A percentile compares a stretch with the other conserved stretches of the same genome.
Evolutionary conservation across 192 early-diverging fungal species (phyloP).

Genomic region (Podila clonocystis): DNA sequence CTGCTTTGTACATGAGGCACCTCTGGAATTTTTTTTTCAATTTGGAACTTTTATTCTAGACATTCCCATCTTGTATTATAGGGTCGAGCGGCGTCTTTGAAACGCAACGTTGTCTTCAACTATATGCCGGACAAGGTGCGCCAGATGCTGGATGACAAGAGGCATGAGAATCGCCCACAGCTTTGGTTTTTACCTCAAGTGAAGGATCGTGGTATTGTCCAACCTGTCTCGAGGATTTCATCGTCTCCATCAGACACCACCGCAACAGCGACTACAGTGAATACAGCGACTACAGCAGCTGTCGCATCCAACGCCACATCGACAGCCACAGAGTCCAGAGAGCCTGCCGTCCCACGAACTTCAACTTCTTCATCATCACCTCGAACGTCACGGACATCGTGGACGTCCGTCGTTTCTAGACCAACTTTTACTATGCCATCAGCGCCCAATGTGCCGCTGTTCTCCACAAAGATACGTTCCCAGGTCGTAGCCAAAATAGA

Average conservation of each 20-base stretch:
- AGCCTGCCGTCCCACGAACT: not conserved
- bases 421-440: conserved; percentile 38
- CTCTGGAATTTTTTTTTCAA: not conserved
- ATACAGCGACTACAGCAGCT: not conserved
- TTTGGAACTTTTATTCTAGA: not conserved
- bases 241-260: not conserved
- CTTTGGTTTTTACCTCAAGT: conserved; percentile 38
- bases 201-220: conserved; percentile 27
- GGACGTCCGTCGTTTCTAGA: conserved; percentile 20
- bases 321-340: not conserved
- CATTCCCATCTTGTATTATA: not conserved
- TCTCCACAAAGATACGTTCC: not conserved
- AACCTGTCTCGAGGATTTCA: conserved; percentile 4
- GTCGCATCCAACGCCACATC: not conserved
- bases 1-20: not conserved
- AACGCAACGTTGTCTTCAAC: conserved; percentile 39
- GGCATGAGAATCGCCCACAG: conserved; percentile 42
- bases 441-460: conserved; percentile 30
- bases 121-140: conserved; percentile 50
- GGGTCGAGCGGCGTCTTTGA: conserved; percentile 42
- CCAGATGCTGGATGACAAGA: conserved; percentile 35
- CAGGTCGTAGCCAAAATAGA: not conserved
- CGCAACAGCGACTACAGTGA: not conserved
- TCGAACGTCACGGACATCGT: conserved; percentile 19
- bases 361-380: conserved; percentile 14